Base-by-base conservation (phyloP, 352 stramenopile genomes). In the Globisporangium solare region DNA sequence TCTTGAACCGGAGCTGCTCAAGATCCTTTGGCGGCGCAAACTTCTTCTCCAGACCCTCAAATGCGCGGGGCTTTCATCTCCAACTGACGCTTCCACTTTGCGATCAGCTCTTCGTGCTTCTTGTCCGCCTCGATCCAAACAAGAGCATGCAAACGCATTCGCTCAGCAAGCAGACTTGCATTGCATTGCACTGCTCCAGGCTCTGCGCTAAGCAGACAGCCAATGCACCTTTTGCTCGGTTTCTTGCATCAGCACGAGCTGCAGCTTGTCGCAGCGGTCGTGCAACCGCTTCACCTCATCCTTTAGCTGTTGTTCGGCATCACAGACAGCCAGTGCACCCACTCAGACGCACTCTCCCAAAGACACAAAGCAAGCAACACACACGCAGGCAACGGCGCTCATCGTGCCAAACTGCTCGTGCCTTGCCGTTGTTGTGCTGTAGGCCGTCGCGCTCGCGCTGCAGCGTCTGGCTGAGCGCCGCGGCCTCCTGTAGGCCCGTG, bases 41-140 rank as follows among this genome's bases (percentile, higher is more conserved):
- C 54, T 90, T 89, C 55, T 86, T 83, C 65, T 95, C 83, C 49
- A 95, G 64, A 35, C 66, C 79, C 53, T 92, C 86, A 41, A 95
- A 94, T 31, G 84, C 86, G 18, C 73, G 70, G 8, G n/a, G 77
- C 79, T 60, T 95, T 95, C 52, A 75, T 54, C 58, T 95, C 86
- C 24, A 94, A 59, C 58, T 95, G 84, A 52, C 81, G 82, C 54
- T 91, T 92, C 82, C 83, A 93, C 67, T 89, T 92, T 49, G 63
- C 64, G 39, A 92, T 88, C 3, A 94, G 66, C 63, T 89, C 78
- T 49, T 92, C 79, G 57, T 94, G 84, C 49, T 89, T 89, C 27
- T 74, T 80, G 56, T 94, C 84, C 2, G 82, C 74, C n/a, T 90
- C 75, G 54, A 89, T 89, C 45, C 45, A 8, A 7, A 35, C 27